A percentile compares a stretch with the other conserved stretches of the same genome.
These are phyloP conservation scores for Xylaria acuta DNA, from an alignment of 495 filamentous ascomycete genomes.

Conservation along the genomic window DNA sequence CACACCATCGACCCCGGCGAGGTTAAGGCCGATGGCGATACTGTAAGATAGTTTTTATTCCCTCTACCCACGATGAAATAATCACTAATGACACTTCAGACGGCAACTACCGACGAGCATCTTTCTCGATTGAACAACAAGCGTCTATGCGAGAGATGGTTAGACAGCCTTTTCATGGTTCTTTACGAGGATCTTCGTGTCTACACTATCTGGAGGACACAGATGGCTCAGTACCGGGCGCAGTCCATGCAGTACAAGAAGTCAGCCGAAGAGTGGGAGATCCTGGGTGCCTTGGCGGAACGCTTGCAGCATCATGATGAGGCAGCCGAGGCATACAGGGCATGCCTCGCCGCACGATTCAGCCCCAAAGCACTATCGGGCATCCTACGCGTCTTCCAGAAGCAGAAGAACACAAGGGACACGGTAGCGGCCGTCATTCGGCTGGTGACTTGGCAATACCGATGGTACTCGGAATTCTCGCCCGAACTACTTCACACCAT, in stretches of 20 bases:
- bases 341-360: conserved; percentile 81
- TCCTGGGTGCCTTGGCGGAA: conserved; percentile 90
- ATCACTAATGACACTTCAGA: conserved; percentile 36
- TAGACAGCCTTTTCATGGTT: conserved; percentile 99
- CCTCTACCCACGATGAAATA: background rate
- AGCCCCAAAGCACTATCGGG: conserved; percentile 89
- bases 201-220: conserved; percentile 98
- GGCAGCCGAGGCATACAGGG: conserved; percentile 88
- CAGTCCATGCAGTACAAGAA: conserved; percentile 94
- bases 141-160: conserved; percentile 94
- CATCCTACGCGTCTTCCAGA: conserved; percentile 74
- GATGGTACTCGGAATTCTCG: conserved; percentile 99
- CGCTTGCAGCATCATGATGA: conserved; percentile 89
- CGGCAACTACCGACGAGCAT: conserved; percentile 57
- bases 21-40: conserved; percentile 79
- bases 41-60: conserved; percentile 58
- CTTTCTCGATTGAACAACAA: conserved; percentile 86
- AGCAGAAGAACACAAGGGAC: conserved; percentile 73
- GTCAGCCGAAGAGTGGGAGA: conserved; percentile 96
- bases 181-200: conserved; percentile 97
- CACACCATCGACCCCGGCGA: conserved; percentile 83
- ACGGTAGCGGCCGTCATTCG: conserved; percentile 82
- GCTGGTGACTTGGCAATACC: conserved; percentile 95
- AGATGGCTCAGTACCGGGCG: conserved; percentile 90
- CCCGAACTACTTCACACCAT: conserved; percentile 85